phyloP scores from a whole-genome alignment of 176 grass and related monocot species.

The Oryza longistaminata region DNA sequence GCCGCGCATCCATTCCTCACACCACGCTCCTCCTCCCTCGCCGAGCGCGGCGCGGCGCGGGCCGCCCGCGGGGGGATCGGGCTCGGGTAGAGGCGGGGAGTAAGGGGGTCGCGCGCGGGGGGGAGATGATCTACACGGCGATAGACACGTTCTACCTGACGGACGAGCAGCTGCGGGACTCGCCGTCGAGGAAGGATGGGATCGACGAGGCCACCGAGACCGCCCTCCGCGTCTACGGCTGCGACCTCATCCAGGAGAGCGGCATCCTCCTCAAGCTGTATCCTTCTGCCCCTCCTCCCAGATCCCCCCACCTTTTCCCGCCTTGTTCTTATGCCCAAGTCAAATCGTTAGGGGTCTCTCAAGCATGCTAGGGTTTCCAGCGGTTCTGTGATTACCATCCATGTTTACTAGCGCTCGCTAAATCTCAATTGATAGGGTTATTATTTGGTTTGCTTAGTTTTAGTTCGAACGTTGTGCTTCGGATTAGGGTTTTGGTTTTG shows the following conservation, averaged over 20 bases:
- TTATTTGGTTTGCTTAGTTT: background rate
- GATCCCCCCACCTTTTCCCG: background rate
- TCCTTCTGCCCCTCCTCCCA: conserved; percentile 33
- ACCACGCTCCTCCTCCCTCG: background rate
- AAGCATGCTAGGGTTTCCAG: conserved; percentile 11
- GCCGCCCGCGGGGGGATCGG: background rate
- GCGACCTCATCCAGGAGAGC: conserved; percentile 91
- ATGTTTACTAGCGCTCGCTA: background rate
- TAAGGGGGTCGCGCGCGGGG: background rate
- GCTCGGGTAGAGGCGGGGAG: background rate
- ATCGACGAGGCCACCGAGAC: conserved; percentile 81
- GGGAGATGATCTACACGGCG: conserved; percentile 77
- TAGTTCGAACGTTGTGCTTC: background rate
- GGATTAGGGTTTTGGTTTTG: background rate
- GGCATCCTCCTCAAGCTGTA: conserved; percentile 91
- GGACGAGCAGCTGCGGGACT: conserved; percentile 72
- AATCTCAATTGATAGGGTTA: background rate
- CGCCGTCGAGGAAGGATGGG: conserved; percentile 87
- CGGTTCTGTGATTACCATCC: background rate
- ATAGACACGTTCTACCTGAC: conserved; percentile 95
- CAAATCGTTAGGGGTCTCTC: background rate
- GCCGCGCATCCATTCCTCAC: no score
- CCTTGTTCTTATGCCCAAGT: background rate
- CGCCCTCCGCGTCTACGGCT: conserved; percentile 74
- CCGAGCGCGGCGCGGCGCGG: background rate